Base-by-base conservation (phyloP, 2,329 filamentous ascomycete genomes). In the Nemania bipapillata region DNA sequence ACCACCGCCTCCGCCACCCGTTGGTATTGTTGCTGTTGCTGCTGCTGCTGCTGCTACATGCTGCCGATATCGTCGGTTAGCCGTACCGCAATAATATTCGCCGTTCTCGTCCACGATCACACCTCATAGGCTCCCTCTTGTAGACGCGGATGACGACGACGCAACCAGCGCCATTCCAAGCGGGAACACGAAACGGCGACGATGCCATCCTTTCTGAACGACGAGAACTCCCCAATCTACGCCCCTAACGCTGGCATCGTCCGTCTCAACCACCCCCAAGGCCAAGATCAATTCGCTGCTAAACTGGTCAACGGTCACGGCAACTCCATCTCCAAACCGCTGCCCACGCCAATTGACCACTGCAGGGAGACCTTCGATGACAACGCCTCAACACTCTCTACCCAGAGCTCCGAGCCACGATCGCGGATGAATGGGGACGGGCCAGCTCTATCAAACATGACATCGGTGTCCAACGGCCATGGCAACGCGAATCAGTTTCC, bases 121-220 rank as follows among this genome's bases (percentile, higher is more conserved):
- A 20, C 30, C 20, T 9, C 58, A 42, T 17, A 11, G 17, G 3
- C 9, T 32, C 58, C 37, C 52, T 37, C 40, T 66, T 53, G 47
- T 52, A 52, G 56, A 52, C 47, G 50, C 61, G 58, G 49, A 63
- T 68, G 49, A 68, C 66, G 59, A 66, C 62, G 50, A 55, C n/a
- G 49, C 11, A 62, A n/a, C 37, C 11, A 62, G 12, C 54, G 32
- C 37, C 26, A 45, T 35, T 37, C 56, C 30, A 62, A 30, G 32
- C 40, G 20, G 50, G 28, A 53, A 20, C 50, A 53, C 60, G 28
- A 53, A n/a, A 79, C 71, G 52, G 86, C 87, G 86, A 80, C 73
- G 60, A 87, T 87, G 86, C 86, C 86, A 81, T 86, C 85, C 72
- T 87, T 86, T 77, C 76, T 86, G 72, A 81, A 81, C 77, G 81